phyloP scores from a whole-genome alignment of 1,284 basidiomycete genomes.

The Ustilago hordei region DNA sequence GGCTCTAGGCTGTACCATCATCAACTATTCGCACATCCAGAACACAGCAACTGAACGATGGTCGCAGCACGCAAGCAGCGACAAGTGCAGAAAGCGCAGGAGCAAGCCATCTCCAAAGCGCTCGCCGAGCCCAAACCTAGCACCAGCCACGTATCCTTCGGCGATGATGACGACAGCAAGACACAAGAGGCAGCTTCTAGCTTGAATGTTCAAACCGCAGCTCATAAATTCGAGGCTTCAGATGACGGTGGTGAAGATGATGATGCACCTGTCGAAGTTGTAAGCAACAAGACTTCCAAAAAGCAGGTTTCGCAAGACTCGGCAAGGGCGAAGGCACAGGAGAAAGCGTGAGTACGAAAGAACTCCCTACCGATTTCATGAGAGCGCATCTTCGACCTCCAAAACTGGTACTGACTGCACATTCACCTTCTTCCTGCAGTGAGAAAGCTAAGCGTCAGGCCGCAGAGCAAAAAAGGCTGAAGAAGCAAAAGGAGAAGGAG shows the following conservation, averaged over 20 bases:
- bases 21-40: background rate
- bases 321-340: slow-evolving; percentile 31
- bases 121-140: slow-evolving; percentile 27
- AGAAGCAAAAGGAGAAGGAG: slow-evolving; percentile 31
- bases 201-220: background rate
- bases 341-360: slow-evolving; percentile 16
- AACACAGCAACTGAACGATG: slow-evolving; percentile 8
- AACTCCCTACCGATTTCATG: background rate
- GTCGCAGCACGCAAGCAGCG: slow-evolving; percentile 30
- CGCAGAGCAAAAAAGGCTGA: slow-evolving; percentile 29
- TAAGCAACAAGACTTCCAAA: slow-evolving; percentile 48
- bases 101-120: slow-evolving; percentile 46
- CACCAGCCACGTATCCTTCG: slow-evolving; percentile 37
- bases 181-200: background rate
- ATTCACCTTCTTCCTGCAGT: background rate
- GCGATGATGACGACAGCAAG: slow-evolving; percentile 36
- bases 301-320: slow-evolving; percentile 32
- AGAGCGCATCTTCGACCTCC: background rate
- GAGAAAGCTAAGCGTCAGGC: slow-evolving; percentile 41
- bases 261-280: slow-evolving; percentile 51
- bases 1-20: background rate
- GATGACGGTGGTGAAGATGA: slow-evolving; percentile 33
- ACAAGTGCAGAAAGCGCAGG: slow-evolving; percentile 45
- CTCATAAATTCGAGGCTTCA: too few species aligned
- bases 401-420: background rate